Evolutionary conservation across 495 filamentous ascomycete species (phyloP), one percentile per base, ranked within the genome.

Genomic region (Bacidia rubella): DNA sequence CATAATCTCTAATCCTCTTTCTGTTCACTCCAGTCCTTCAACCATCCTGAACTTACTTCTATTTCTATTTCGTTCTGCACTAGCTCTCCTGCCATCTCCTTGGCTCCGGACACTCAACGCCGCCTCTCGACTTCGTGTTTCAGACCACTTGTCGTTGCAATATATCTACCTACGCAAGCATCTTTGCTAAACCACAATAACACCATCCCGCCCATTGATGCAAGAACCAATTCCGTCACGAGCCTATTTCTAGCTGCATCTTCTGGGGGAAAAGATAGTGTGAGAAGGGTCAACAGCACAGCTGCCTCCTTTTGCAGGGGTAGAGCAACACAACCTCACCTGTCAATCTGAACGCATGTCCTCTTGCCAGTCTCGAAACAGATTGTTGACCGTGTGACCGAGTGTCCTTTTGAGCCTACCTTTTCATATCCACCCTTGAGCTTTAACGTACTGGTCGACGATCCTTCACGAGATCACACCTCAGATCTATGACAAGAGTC

Each of bases 1-100:
- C 52, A 57, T 54, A 54, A 54, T 50, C 47, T 46, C 43, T 53
- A 53, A 53, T 53, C 39, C 29, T 42, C 24, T 26, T 45, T 53
- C 53, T 50, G 27, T 52, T 41, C 49, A 44, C 5, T 44, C 41
- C 41, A 9, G 17, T 44, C 41, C 41, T 44, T 44, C 20, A 22
- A n/a, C 15, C 17, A 9, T 5, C 41, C 12, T 22, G n/a, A n/a
- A n/a, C 20, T 44, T 44, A 44, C 19, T 44, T 35, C 7, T n/a
- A n/a, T n/a, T n/a, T n/a, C 5, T 35, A 7, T 35, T 35, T 35
- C 29, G 29, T 7, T 35, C 29, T 5, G 29, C 29, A 17, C 41
- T 17, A 44, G 41, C 9, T 5, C 32, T 39, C 41, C 20, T n/a
- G 41, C 12, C 41, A 7, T 22, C 12, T 44, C 20, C 41, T 44